Conservation (phyloP, 2,329 filamentous ascomycete genomes). For the Colletotrichum truncatum region DNA sequence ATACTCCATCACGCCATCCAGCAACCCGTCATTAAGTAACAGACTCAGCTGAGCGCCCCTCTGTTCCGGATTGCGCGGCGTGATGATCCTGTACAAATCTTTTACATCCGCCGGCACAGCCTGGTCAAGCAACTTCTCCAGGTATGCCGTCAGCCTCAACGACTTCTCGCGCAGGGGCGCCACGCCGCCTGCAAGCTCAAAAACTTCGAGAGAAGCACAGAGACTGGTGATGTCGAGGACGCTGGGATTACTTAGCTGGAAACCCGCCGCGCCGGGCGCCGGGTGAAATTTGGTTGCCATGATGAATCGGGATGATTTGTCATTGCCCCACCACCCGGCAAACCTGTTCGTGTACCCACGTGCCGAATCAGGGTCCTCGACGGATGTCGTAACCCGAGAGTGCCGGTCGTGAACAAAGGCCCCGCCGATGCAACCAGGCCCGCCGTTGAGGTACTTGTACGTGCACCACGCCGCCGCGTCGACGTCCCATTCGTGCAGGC, state of each 20-base stretch:
- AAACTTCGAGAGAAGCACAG: constrained; percentile 75
- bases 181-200: constrained; percentile 71
- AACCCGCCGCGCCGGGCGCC: constrained; percentile 81
- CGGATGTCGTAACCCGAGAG: constrained; percentile 60
- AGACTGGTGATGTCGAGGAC: constrained; percentile 79
- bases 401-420: constrained; percentile 83
- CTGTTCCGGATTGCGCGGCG: constrained; percentile 68
- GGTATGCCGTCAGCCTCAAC: constrained; percentile 74
- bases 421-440: constrained; percentile 82
- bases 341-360: constrained; percentile 72
- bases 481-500: constrained; percentile 87
- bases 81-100: constrained; percentile 66
- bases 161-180: constrained; percentile 71
- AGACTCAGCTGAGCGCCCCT: constrained; percentile 84
- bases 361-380: constrained; percentile 46
- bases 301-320: constrained; percentile 78
- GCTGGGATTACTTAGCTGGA: constrained; percentile 84
- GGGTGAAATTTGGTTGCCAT: constrained; percentile 87
- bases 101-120: constrained; percentile 36
- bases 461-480: constrained; percentile 95
- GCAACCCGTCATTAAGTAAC: constrained; percentile 68
- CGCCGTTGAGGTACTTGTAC: constrained; percentile 93
- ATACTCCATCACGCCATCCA: constrained; percentile 70
- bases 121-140: constrained; percentile 68
- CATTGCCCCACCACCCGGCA: constrained; percentile 87